Evolutionary conservation across 208 protist species (phyloP), one percentile per base, ranked within the genome.

Genomic region (Naegleria fowleri): DNA sequence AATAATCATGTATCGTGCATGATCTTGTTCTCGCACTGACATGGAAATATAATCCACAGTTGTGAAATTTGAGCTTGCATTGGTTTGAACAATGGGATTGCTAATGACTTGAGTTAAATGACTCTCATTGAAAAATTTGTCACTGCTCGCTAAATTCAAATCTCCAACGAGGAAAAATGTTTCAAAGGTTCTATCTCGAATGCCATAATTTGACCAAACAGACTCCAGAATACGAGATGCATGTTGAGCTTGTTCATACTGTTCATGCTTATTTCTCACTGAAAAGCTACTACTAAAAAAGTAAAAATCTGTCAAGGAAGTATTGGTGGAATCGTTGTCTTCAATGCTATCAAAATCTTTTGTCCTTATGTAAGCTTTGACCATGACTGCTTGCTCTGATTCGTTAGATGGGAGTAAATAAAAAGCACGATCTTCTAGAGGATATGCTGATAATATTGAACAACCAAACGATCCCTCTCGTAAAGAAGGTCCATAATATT

Each of bases 401-500:
- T 29, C 6, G 36, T 79, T 33, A 79, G 25, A 36, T 0, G 67
- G 67, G 1, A 79, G 29, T 13, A 79, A 33, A 33, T 79, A 36
- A 33, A 36, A 79, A 13, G 6, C 29, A 36, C 29, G 19, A 36
- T 79, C 67, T 36, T 33, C 67, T 9, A 79, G 9, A 15, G 67
- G 67, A 36, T 79, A 79, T 36, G 67, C 13, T 6, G 67, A 79
- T 36, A 79, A n/a, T 36, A 79, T 79, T 0, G 3, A 25, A 48
- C 11, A 19, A 19, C 83, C 83, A 40, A 43, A 48, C 5, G 83
- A 38, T 33, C 36, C 13, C 2, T 86, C 83, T 43, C 38, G 39
- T n/a, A 48, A 48, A 43, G 16, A 29, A 48, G 83, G 83, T 43
- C 83, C 83, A 48, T 86, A 86, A 48, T 86, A 86, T 43, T 86